phyloP scores from a whole-genome alignment of 345 rosid species.

The Odontarrhena argentea region DNA sequence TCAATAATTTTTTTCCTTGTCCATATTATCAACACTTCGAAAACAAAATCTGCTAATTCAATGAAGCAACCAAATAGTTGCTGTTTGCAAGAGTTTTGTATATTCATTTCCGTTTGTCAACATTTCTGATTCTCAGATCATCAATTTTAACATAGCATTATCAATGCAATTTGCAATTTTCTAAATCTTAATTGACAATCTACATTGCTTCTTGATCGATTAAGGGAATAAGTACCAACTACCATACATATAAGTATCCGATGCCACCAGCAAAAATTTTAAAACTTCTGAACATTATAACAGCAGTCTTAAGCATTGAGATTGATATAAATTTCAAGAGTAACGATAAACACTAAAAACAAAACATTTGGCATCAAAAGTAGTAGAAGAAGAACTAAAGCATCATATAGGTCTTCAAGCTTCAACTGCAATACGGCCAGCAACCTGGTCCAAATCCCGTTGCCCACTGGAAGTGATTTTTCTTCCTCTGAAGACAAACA shows the following conservation, averaged over 20 bases:
- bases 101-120: neutral
- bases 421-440: conserved; percentile 67
- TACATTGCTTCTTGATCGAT: no score
- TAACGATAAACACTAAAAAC: conserved; percentile 29
- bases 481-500: conserved; percentile 59
- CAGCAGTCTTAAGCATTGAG: conserved; percentile 23
- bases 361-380: conserved; percentile 25
- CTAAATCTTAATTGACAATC: no score
- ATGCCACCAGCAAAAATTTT: neutral
- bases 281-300: conserved; percentile 27
- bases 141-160: no score
- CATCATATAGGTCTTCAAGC: conserved; percentile 39
- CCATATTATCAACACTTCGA: conserved; percentile 10
- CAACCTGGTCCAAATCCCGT: conserved; percentile 92
- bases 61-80: conserved; percentile 29
- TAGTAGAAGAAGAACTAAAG: conserved; percentile 23
- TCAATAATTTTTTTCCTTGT: conserved; percentile 18
- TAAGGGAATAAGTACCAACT: neutral
- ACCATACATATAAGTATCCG: neutral
- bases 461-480: conserved; percentile 82
- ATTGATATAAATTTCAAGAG: neutral
- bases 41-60: neutral
- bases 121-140: neutral
- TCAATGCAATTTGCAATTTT: no score
- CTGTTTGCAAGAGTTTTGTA: neutral